Conservation (phyloP, 176 grass and related monocot genomes). For the Ensete ventricosum region DNA sequence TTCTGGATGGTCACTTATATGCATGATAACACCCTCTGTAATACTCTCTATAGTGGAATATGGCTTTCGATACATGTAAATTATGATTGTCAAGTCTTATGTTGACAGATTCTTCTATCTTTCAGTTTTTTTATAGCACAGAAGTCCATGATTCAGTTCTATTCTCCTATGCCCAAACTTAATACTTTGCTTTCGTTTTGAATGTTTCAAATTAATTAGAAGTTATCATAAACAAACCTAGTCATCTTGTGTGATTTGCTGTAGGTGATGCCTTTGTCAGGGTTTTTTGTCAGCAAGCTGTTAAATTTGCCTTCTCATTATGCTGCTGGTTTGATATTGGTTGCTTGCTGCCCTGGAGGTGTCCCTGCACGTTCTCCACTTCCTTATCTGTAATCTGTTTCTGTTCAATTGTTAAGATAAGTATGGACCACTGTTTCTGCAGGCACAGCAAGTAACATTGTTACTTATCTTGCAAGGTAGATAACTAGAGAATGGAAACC, state of each 20-base stretch:
- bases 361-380: neutral
- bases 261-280: constrained; percentile 86
- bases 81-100: no score
- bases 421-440: constrained; percentile 23
- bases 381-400: neutral
- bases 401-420: constrained; percentile 22
- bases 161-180: no score
- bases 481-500: neutral
- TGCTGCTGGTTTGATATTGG: constrained; percentile 80
- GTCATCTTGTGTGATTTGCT: neutral
- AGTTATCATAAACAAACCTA: no score
- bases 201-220: no score
- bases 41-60: no score
- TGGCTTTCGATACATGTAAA: no score
- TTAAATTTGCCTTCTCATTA: constrained; percentile 74
- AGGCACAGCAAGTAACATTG: constrained; percentile 93
- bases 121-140: no score
- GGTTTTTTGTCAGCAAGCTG: constrained; percentile 57
- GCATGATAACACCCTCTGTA: no score
- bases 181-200: no score
- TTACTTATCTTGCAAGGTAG: constrained; percentile 89
- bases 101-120: no score
- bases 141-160: no score
- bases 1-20: no score
- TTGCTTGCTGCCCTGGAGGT: constrained; percentile 87